Evolutionary conservation across 768 basidiomycete genomes (phyloP), one percentile per base, ranked within the genome.

Genomic region (Calvatia gigantea): DNA sequence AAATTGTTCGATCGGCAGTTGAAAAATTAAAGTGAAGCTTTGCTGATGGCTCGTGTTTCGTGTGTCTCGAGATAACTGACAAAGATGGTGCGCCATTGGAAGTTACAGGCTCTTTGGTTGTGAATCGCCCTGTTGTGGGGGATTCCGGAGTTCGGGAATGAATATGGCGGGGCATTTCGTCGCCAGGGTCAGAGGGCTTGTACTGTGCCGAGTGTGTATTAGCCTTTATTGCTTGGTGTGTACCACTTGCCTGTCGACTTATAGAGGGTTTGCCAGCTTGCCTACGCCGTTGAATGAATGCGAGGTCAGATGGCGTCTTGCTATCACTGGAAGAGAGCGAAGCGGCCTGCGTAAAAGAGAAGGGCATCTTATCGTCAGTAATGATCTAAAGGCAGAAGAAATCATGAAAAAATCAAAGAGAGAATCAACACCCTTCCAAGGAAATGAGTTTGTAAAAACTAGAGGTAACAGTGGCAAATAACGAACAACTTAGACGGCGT

Each of bases 1-100:
- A 70, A 45, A 85, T 85, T 4, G 81, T 77, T 19, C 84, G 77
- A 66, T 86, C 85, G 9, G 81, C 77, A 0, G 84, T 84, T 2
- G 83, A 83, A 64, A 85, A 83, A 55, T 77, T 76, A 45, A 63
- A 19, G 39, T 57, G 46, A 14, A 19, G 28, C 35, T 38, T 52
- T 38, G 50, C 9, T 29, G 56, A 14, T 42, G 27, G 21, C 15
- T 59, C 51, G n/a, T 35, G 28, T 5, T 33, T 31, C 17, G 37
- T 19, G 27, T 19, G 31, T 33, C 28, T 45, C 17, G 51, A 19
- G n/a, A 17, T 23, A 12, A 51, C 35, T 7, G 48, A 42, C 14
- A 41, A 28, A 14, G 47, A 17, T 41, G 9, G 25, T 27, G 56
- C 21, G 17, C 49, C 37, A 15, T 9, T 51, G 41, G 29, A 25